Evolutionary conservation across 306 rosid species (phyloP), one percentile per base, ranked within the genome.

Genomic region (Quercus variabilis): DNA sequence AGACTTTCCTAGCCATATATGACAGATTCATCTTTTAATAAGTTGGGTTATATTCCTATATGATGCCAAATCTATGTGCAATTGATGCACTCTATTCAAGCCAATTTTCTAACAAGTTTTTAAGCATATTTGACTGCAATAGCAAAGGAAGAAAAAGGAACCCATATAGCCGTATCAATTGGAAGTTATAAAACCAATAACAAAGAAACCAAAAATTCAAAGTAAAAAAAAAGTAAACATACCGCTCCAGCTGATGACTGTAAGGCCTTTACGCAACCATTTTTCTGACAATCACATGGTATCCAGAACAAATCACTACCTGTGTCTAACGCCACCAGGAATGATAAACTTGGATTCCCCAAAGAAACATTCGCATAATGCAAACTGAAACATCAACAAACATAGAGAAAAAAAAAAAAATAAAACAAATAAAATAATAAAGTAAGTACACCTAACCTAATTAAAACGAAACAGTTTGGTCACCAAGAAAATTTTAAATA

Each of bases 291-390:
- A 72, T 96, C 94, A 69, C 99, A 96, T 30, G 99, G 99, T 38
- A 96, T 73, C 99, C 98, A 96, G 86, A 93, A 86, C 81, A 91
- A 83, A 86, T 96, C 93, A 74, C 99, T 96, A 3, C 99, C 99
- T 1, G 99, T 96, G 81, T 96, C 99, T 79, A 96, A 87, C 58
- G 98, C 99, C 89, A 96, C 99, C 56, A 93, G 43, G 78, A 88
- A 96, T 5, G 87, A 88, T 71, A 85, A 69, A 13, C 78, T 77
- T 15, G 99, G 99, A 13, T 98, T 91, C 82, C 99, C 99, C 55
- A 96, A 89, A 21, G 97, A 89, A 52, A 96, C 82, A 83, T 93
- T 90, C 56, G 96, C 98, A 78, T 93, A 96, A 71, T 91, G 92
- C 88, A 96, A 88, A 86, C 99, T 96, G 98, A 76, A 88, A 86